Base-by-base conservation (phyloP, 768 basidiomycete species). In the Lentinula guzmanii region DNA sequence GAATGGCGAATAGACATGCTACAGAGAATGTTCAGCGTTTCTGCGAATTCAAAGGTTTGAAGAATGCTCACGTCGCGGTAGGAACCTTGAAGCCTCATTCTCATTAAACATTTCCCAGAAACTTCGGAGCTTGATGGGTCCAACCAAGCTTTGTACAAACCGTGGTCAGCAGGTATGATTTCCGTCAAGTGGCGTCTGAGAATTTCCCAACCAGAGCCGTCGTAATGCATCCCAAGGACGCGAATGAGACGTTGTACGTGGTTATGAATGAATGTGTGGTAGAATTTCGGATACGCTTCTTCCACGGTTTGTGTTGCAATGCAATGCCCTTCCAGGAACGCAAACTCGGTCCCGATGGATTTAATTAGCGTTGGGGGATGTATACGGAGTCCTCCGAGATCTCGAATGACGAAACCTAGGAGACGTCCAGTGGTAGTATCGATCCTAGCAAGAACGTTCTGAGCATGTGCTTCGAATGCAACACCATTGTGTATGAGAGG, bases 381-480 rank as follows among this genome's bases (percentile, higher is more conserved):
- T 33, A 86, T 77, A 2, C 83, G 78, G 60, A 86, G 72, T 6
- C 84, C 84, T 5, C 83, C 83, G 16, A 86, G 75, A 65, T 86
- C 84, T 37, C 84, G 81, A 60, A 84, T 65, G 34, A 85, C 75
- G 66, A 86, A 84, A 16, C 83, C 83, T 16, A 73, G 70, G 8
- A 79, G 72, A 54, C 74, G 74, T 35, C 77, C 76, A 1, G 80
- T 79, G 11, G 67, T 58, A 2, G 68, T 63, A 61, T 82, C 75
- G 59, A 82, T 76, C 21, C 83, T 80, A 41, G 76, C 75, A 6
- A 83, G 76, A 16, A 80, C 74, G 65, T 85, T 86, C 62, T 86
- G 84, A 1, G 83, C 82, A 67, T 86, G 84, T 9, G 82, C 84
- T 70, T 86, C 84, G 56, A 86, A 83, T 6, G 80, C 79, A n/a